phyloP scores from a whole-genome alignment of 2,329 filamentous ascomycete species.

The Aspergillus neotritici region DNA sequence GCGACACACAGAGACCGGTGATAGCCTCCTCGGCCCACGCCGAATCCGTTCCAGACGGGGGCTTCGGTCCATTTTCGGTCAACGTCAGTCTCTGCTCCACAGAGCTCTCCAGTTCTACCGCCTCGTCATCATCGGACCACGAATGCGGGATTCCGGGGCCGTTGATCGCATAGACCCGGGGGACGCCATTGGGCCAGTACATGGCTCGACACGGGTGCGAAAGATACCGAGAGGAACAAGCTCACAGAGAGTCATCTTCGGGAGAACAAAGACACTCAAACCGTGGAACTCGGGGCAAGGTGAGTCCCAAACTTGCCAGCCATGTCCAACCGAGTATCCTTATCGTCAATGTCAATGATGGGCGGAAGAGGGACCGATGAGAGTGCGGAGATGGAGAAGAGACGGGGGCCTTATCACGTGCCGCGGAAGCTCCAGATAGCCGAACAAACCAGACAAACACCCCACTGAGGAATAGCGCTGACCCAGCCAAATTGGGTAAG shows the following conservation, averaged over 20 bases:
- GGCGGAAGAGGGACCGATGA: neutral
- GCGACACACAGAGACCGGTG: constrained; percentile 68
- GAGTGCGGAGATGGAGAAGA: constrained; percentile 1
- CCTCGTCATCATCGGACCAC: constrained; percentile 22
- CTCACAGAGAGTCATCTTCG: constrained; percentile 38
- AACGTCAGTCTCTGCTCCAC: constrained; percentile 21
- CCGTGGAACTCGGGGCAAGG: constrained; percentile 18
- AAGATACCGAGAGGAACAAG: constrained; percentile 23
- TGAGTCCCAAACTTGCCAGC: constrained; percentile 15
- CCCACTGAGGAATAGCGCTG: neutral
- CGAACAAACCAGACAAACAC: constrained; percentile 15
- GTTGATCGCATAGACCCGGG: constrained; percentile 46
- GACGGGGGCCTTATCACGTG: constrained; percentile 15
- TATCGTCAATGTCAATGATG: constrained; percentile 1
- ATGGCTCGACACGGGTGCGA: constrained; percentile 33
- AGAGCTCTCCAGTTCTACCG: constrained; percentile 10
- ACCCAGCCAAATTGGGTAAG: too few species aligned
- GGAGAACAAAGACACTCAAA: constrained; percentile 14
- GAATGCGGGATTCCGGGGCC: constrained; percentile 33
- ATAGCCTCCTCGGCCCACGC: constrained; percentile 58
- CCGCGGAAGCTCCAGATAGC: constrained; percentile 1
- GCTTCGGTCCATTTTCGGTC: constrained; percentile 19
- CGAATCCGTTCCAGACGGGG: constrained; percentile 24
- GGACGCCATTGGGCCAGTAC: constrained; percentile 49
- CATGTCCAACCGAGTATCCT: constrained; percentile 16